These are phyloP conservation scores for Claviceps sp. DNA, from an alignment of 2,329 filamentous ascomycete genomes.

Conservation along the genomic window DNA sequence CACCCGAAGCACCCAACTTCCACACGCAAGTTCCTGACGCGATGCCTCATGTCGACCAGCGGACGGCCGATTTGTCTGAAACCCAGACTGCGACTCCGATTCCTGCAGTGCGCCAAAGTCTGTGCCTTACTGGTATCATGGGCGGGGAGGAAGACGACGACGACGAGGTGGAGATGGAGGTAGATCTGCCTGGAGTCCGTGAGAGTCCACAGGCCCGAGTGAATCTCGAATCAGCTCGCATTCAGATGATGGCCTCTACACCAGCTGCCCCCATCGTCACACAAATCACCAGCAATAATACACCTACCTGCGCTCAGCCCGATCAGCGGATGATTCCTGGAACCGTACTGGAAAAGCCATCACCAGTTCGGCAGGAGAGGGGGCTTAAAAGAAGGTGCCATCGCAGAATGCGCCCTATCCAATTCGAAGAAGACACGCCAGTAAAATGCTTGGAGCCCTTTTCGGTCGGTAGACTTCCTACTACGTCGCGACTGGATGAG, in stretches of 20 bases:
- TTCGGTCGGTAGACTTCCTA: conserved; percentile 10
- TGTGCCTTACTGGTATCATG: not conserved
- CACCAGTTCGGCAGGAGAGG: not conserved
- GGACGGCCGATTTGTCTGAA: not conserved
- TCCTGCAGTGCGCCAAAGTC: not conserved
- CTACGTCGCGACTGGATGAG: conserved; percentile 8
- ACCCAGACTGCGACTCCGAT: not conserved
- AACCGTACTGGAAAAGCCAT: conserved; percentile 5
- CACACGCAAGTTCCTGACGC: conserved; percentile 13
- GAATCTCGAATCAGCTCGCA: conserved; percentile 13
- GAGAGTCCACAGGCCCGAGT: conserved; percentile 9
- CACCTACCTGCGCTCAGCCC: conserved; percentile 21
- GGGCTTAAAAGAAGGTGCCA: conserved; percentile 3
- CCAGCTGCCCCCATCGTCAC: conserved; percentile 1
- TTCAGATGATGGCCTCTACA: conserved; percentile 7
- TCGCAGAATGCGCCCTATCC: conserved; percentile 15
- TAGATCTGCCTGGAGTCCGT: conserved; percentile 19
- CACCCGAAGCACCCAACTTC: not conserved
- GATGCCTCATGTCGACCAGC: conserved; percentile 8
- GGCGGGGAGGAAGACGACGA: conserved; percentile 1
- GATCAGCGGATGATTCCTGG: conserved; percentile 11
- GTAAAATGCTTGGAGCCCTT: not conserved
- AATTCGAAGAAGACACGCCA: conserved; percentile 8
- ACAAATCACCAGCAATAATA: conserved; percentile 12
- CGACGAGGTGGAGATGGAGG: conserved; percentile 21